These are phyloP conservation scores for Saturnispora zaruensis DNA, from an alignment of 805 yeast genomes.

Conservation along the genomic window DNA sequence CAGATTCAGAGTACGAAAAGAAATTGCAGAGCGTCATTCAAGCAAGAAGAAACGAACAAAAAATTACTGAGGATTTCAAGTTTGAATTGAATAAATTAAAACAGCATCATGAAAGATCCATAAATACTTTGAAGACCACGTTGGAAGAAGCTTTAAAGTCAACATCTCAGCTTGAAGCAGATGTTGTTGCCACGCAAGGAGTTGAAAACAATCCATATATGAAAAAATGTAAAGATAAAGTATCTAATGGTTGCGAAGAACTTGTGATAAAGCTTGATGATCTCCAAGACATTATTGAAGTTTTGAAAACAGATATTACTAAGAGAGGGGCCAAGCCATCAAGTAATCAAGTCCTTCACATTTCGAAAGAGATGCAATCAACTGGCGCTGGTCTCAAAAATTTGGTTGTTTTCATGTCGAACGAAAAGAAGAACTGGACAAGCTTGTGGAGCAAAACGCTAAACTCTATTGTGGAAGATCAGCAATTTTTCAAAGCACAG, in stretches of 20 bases:
- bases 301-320: conserved; percentile 82
- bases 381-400: conserved; percentile 46
- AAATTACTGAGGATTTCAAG: conserved; percentile 38
- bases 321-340: conserved; percentile 80
- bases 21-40: conserved; percentile 11
- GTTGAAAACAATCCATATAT: conserved; percentile 41
- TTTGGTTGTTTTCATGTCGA: conserved; percentile 52
- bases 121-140: conserved; percentile 30
- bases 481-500: conserved; percentile 82
- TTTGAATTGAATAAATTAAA: conserved; percentile 52
- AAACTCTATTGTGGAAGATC: conserved; percentile 87
- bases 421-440: conserved; percentile 81
- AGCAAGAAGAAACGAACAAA: conserved; percentile 12
- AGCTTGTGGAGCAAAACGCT: conserved; percentile 87
- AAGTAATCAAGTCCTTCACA: conserved; percentile 58
- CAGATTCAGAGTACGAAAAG: conserved; percentile 10
- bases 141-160: conserved; percentile 35
- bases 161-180: conserved; percentile 15
- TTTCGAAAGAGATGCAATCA: conserved; percentile 52
- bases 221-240: conserved; percentile 62
- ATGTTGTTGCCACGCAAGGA: conserved; percentile 18
- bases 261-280: conserved; percentile 80
- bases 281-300: conserved; percentile 85
- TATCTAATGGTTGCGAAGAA: conserved; percentile 69
- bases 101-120: conserved; percentile 44